Conservation (phyloP, 2,329 filamentous ascomycete species). For the Lasiodiplodia sp. region DNA sequence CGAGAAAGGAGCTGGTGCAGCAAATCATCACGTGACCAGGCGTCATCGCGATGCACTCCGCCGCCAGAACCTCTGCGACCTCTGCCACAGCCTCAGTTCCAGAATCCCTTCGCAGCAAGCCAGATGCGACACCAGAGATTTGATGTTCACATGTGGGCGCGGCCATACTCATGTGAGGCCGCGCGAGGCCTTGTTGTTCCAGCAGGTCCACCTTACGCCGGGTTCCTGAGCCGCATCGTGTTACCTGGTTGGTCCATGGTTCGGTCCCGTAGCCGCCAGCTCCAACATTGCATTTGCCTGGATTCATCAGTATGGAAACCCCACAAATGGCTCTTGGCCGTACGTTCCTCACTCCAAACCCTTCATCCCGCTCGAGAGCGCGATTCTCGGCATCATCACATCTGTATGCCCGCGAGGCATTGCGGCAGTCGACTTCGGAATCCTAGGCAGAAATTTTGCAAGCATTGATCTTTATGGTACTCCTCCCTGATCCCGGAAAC, state of each 20-base stretch:
- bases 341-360: not conserved
- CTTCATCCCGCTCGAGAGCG: not conserved
- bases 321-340: not conserved
- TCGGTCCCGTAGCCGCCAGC: slow-evolving; percentile 6
- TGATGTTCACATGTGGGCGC: not conserved
- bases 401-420: slow-evolving; percentile 24
- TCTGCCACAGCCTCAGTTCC: not conserved
- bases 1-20: slow-evolving; percentile 30
- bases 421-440: slow-evolving; percentile 25
- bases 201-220: slow-evolving; percentile 8
- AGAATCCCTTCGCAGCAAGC: not conserved
- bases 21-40: slow-evolving; percentile 25
- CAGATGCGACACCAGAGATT: not conserved
- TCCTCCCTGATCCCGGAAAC: slow-evolving; percentile 29
- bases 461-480: slow-evolving; percentile 30
- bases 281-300: slow-evolving; percentile 1
- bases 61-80: not conserved
- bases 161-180: slow-evolving; percentile 13
- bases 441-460: slow-evolving; percentile 26
- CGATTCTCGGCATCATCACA: slow-evolving; percentile 26
- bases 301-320: not conserved
- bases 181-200: slow-evolving; percentile 10
- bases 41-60: slow-evolving; percentile 24
- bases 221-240: slow-evolving; percentile 19
- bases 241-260: slow-evolving; percentile 20